Evolutionary conservation across 2,329 filamentous ascomycete species (phyloP).

Genomic region (Oidium heveae): DNA sequence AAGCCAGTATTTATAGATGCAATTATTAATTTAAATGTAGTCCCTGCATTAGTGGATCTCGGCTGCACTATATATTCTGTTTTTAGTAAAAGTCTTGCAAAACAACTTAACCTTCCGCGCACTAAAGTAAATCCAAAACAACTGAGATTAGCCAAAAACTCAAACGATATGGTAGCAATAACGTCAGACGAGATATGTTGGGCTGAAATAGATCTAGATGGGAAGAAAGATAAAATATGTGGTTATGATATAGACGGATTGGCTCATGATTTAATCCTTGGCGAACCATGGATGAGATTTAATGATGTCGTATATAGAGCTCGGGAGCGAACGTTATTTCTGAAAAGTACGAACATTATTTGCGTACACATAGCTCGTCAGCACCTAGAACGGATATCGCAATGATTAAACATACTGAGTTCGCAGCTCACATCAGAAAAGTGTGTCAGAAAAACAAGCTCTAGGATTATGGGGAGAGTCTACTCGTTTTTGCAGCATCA

Average conservation of each 20-base stretch:
- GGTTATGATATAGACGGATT: neutral
- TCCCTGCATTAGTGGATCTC: neutral
- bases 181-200: neutral
- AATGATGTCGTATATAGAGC: neutral
- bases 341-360: neutral
- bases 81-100: neutral
- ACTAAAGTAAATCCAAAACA: neutral
- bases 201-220: neutral
- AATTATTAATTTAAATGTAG: neutral
- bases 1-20: neutral
- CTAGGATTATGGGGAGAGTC: too few relatives aligned
- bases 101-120: neutral
- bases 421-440: too few relatives aligned
- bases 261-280: neutral
- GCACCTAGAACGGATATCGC: neutral
- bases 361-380: neutral
- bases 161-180: neutral
- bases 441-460: too few relatives aligned
- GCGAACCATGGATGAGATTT: neutral
- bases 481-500: too few relatives aligned
- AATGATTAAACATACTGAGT: neutral
- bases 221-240: neutral
- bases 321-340: neutral
- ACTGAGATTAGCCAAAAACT: neutral
- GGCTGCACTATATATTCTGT: neutral